Conservation (phyloP, 805 yeast species). For the Yarrowia bubula region DNA sequence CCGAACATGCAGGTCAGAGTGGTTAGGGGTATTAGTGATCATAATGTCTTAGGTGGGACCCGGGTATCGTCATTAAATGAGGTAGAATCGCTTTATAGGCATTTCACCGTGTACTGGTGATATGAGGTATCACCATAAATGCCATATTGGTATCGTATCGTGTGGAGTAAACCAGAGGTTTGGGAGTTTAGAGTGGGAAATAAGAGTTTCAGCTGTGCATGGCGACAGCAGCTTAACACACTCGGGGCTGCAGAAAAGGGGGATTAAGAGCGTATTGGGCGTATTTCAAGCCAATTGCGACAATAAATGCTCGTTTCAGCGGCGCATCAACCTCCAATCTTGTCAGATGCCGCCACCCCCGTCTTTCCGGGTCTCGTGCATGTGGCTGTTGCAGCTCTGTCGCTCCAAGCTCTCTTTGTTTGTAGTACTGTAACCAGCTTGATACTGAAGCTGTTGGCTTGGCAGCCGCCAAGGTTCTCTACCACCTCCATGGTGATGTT, state of each 20-base stretch:
- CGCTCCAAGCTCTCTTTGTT: not conserved
- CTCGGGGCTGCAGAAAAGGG: not conserved
- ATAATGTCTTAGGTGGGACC: not conserved
- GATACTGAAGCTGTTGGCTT: not conserved
- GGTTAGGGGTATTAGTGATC: not conserved
- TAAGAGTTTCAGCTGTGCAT: conserved; percentile 13
- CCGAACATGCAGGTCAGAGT: not conserved
- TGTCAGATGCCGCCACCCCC: not conserved
- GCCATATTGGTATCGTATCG: not conserved
- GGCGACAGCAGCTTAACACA: not conserved
- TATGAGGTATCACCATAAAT: no score
- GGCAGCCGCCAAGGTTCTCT: conserved; percentile 26
- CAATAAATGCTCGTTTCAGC: not conserved
- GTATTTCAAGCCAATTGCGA: not conserved
- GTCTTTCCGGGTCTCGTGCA: not conserved
- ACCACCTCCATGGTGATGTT: not conserved
- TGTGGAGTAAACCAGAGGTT: not conserved
- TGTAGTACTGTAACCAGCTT: no score
- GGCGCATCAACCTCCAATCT: not conserved
- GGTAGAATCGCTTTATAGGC: not conserved
- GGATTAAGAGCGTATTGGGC: not conserved
- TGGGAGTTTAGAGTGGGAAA: not conserved
- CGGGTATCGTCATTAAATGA: not conserved
- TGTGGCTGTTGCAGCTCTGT: not conserved
- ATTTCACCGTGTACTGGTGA: not conserved